These are phyloP conservation scores for Candida jianshihensis DNA, from an alignment of 805 yeast species.

Conservation along the genomic window DNA sequence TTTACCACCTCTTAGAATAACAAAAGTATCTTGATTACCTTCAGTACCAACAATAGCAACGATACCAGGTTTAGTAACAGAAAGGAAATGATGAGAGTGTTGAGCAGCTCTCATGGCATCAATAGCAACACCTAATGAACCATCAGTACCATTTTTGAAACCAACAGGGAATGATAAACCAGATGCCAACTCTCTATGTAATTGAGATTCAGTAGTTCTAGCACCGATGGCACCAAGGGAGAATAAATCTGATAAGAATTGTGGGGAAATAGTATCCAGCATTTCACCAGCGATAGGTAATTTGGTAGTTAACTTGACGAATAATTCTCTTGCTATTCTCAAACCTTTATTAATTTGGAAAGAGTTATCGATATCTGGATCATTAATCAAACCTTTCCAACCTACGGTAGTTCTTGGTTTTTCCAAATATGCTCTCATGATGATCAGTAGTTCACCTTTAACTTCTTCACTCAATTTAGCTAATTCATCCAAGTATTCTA, in stretches of 20 bases:
- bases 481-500: constrained; percentile 75
- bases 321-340: constrained; percentile 80
- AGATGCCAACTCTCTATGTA: constrained; percentile 94
- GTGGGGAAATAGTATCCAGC: constrained; percentile 97
- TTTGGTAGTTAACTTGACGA: constrained; percentile 71
- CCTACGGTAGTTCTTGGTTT: constrained; percentile 99
- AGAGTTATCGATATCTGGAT: constrained; percentile 90
- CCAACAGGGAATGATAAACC: constrained; percentile 98
- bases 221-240: constrained; percentile 99
- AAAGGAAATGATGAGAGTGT: constrained; percentile 88
- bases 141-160: constrained; percentile 97
- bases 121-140: constrained; percentile 86
- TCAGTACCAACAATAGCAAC: constrained; percentile 95
- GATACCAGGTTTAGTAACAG: constrained; percentile 93
- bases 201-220: constrained; percentile 96
- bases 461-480: constrained; percentile 51
- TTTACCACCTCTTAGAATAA: constrained; percentile 94
- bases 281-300: constrained; percentile 95
- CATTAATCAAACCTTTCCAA: constrained; percentile 97
- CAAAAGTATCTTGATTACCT: constrained; percentile 86
- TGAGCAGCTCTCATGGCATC: constrained; percentile 92
- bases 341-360: constrained; percentile 94
- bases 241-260: constrained; percentile 86
- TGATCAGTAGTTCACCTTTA: constrained; percentile 69
- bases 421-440: constrained; percentile 97